These are phyloP conservation scores for Boechera divaricarpa DNA, from an alignment of 345 rosid genomes.

Conservation along the genomic window DNA sequence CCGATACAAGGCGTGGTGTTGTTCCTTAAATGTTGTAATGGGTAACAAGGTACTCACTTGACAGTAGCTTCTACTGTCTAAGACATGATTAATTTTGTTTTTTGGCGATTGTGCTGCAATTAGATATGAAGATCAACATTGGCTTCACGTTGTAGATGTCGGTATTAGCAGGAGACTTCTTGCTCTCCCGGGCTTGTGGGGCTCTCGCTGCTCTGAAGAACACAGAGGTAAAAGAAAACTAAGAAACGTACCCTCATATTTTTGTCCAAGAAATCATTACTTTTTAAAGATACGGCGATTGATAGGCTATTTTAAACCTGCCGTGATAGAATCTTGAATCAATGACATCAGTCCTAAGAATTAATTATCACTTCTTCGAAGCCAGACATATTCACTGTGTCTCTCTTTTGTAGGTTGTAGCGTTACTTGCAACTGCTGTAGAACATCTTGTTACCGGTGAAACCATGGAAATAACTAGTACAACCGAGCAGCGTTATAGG, in stretches of 20 bases:
- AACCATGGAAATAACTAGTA: slow-evolving; percentile 93
- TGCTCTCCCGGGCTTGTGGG: slow-evolving; percentile 90
- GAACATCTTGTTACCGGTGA: slow-evolving; percentile 96
- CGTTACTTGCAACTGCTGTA: slow-evolving; percentile 81
- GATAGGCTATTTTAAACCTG: not conserved
- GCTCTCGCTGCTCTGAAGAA: slow-evolving; percentile 84
- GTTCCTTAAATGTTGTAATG: slow-evolving; percentile 85
- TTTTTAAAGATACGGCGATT: not conserved
- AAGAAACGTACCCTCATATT: too few species aligned
- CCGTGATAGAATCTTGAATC: not conserved
- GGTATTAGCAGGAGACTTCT: slow-evolving; percentile 90
- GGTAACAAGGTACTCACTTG: slow-evolving; percentile 74
- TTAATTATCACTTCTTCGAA: not conserved
- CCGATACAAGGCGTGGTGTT: slow-evolving; percentile 89
- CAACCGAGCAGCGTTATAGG: slow-evolving; percentile 84
- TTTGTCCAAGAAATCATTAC: not conserved
- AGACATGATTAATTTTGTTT: not conserved
- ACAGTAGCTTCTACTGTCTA: not conserved
- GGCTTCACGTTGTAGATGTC: slow-evolving; percentile 62
- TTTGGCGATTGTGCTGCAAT: slow-evolving; percentile 1
- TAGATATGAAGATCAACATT: not conserved
- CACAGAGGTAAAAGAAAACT: slow-evolving; percentile 64
- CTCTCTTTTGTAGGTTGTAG: slow-evolving; percentile 63
- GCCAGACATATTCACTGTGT: slow-evolving; percentile 5
- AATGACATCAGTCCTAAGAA: not conserved